Evolutionary conservation across 805 yeast species (phyloP).

Genomic region (Kuraishia cidri): DNA sequence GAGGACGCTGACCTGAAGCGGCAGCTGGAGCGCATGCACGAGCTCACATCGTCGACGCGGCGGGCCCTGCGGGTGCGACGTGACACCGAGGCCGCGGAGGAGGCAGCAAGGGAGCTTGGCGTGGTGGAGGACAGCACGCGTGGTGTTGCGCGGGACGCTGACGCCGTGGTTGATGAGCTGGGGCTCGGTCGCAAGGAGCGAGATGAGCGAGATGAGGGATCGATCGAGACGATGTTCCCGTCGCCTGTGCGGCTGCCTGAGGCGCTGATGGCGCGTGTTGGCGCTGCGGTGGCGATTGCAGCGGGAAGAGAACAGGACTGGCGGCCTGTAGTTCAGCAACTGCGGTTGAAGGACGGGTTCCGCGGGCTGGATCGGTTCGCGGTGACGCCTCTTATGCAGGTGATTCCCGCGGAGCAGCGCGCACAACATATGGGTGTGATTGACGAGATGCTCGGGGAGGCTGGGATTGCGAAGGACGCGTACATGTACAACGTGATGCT

Average conservation of each 20-base stretch:
- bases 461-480: conserved; percentile 19
- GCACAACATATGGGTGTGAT: conserved; percentile 22
- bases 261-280: background rate
- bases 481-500: conserved; percentile 28
- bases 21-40: too few species aligned
- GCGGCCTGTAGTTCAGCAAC: conserved; percentile 7
- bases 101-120: conserved; percentile 12
- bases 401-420: conserved; percentile 31
- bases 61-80: too few species aligned
- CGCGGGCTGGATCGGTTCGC: conserved; percentile 20
- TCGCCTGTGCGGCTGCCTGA: conserved; percentile 1
- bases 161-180: conserved; percentile 18
- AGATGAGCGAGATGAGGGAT: too few species aligned
- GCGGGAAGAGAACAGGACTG: background rate
- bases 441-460: conserved; percentile 26
- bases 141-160: conserved; percentile 9
- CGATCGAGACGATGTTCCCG: too few species aligned
- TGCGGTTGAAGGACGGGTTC: conserved; percentile 24
- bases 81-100: too few species aligned
- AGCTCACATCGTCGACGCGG: too few species aligned
- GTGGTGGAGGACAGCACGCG: conserved; percentile 8
- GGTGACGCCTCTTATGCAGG: conserved; percentile 23
- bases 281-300: background rate
- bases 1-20: too few species aligned
- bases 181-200: too few species aligned